phyloP scores from a whole-genome alignment of 2,329 filamentous ascomycete genomes.

The Canariomyces notabilis region DNA sequence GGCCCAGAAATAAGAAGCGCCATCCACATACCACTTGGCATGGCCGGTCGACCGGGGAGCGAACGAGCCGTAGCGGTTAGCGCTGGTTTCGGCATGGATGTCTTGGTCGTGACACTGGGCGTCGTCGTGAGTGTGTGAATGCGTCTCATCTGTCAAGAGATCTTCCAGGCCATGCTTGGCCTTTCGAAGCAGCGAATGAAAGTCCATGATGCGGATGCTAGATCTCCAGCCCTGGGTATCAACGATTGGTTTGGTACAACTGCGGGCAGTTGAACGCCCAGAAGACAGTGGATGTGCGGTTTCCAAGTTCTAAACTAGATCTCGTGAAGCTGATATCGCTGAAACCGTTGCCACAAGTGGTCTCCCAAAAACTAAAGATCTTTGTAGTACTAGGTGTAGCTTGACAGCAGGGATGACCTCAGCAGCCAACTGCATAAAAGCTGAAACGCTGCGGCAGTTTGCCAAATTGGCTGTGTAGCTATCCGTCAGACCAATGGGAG shows the following conservation, averaged over 20 bases:
- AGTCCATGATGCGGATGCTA: slow-evolving; percentile 31
- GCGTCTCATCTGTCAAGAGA: slow-evolving; percentile 29
- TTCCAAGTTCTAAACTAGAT: background rate
- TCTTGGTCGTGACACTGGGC: slow-evolving; percentile 39
- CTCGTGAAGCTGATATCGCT: slow-evolving; percentile 2
- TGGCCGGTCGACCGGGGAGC: slow-evolving; percentile 67
- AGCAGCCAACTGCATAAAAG: background rate
- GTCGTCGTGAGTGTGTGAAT: slow-evolving; percentile 43
- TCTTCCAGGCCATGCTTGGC: slow-evolving; percentile 40
- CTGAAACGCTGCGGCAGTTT: slow-evolving; percentile 7
- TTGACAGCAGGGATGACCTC: background rate
- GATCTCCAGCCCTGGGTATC: too few species aligned
- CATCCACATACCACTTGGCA: slow-evolving; percentile 85
- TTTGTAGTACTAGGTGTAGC: too few species aligned
- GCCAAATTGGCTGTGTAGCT: slow-evolving; percentile 11
- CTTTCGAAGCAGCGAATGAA: slow-evolving; percentile 38
- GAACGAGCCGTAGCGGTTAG: slow-evolving; percentile 62
- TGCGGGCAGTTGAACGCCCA: slow-evolving; percentile 7
- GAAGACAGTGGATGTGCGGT: background rate
- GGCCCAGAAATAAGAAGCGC: slow-evolving; percentile 79
- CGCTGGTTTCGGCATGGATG: slow-evolving; percentile 35
- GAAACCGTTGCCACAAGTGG: too few species aligned
- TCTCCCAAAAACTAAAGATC: too few species aligned
- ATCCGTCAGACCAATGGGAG: slow-evolving; percentile 13
- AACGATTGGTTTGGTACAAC: slow-evolving; percentile 1